Evolutionary conservation across 2,329 filamentous ascomycete genomes (phyloP), one percentile per base, ranked within the genome.

Genomic region (Nemania sp.): DNA sequence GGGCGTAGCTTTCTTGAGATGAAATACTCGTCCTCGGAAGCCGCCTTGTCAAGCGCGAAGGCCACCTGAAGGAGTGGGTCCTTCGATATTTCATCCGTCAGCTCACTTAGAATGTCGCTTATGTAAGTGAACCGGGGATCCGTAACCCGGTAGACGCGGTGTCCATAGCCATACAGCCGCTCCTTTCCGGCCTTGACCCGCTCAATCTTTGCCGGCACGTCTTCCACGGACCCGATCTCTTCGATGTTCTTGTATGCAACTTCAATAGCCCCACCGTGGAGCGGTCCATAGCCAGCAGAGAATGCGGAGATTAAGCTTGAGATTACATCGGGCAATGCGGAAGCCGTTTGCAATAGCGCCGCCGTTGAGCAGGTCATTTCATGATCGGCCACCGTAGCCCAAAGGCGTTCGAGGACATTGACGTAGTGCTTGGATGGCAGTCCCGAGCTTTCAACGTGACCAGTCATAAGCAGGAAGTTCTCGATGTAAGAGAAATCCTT

Each of bases 301-400:
- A 58, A 49, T 5, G 54, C 61, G 2, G 58, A 52, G 15, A 58
- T 55, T 4, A 60, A 11, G 7, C 46, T 42, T 4, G 61, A 61
- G 41, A 62, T 57, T 3, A 52, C 31, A 33, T 64, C 61, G 1
- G 56, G 49, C 12, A 64, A 37, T 6, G 56, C 50, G 9, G 61
- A 64, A 1, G 54, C 60, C 5, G 61, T 56, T 5, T 62, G 56
- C 7, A 64, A 45, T 2, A 62, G 37, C 8, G 61, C 60, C 6
- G 60, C 60, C 1, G 61, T 64, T 8, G 57, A 61, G 30, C 54
- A 56, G 3, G 60, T 62, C 57, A 64, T 61, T 31, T 64, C 61
- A 20, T 64, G 61, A n/a, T 62, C 61, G 6, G 60, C 60, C 5
- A 60, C 52, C 1, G 45, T 39, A 1, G 51, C 42, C 61, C 60